Evolutionary conservation across 495 filamentous ascomycete genomes (phyloP).

Genomic region (Aspergillus bertholletiae): DNA sequence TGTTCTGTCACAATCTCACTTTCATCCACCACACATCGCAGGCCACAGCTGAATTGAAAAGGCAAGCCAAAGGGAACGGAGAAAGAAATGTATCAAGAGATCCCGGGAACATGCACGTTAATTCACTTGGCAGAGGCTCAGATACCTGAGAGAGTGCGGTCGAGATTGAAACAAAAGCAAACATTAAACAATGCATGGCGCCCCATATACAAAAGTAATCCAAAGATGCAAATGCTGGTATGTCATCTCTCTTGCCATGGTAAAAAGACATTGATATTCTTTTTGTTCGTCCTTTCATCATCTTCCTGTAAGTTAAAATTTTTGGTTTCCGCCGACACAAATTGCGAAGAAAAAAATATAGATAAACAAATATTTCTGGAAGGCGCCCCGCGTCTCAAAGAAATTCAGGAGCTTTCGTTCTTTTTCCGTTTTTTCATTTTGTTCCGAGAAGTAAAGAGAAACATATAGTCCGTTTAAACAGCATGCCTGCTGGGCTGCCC

Average conservation of each 20-base stretch:
- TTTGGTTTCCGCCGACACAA: constrained; percentile 19
- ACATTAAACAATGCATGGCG: constrained; percentile 39
- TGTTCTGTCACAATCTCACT: constrained; percentile 8
- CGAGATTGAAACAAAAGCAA: constrained; percentile 13
- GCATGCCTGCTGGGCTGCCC: constrained; percentile 45
- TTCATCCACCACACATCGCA: constrained; percentile 3
- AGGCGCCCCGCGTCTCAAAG: constrained; percentile 37
- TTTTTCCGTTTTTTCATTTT: constrained; percentile 14
- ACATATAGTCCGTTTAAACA: constrained; percentile 32
- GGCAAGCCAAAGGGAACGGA: constrained; percentile 3
- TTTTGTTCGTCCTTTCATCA: constrained; percentile 25
- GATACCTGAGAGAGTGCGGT: neutral
- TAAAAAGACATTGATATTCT: constrained; percentile 32
- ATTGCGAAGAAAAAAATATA: constrained; percentile 18
- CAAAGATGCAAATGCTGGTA: constrained; percentile 45
- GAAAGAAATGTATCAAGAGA: neutral
- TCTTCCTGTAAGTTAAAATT: constrained; percentile 16
- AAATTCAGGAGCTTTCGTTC: constrained; percentile 18
- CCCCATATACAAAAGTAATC: constrained; percentile 39
- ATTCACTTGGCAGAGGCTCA: neutral
- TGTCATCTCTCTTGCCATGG: constrained; percentile 40
- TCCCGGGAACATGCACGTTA: constrained; percentile 2
- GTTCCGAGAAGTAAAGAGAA: constrained; percentile 23
- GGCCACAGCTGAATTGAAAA: constrained; percentile 5
- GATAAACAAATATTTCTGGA: constrained; percentile 32